Base-by-base conservation (phyloP, 306 rosid genomes). In the Canavalia ensiformis region DNA sequence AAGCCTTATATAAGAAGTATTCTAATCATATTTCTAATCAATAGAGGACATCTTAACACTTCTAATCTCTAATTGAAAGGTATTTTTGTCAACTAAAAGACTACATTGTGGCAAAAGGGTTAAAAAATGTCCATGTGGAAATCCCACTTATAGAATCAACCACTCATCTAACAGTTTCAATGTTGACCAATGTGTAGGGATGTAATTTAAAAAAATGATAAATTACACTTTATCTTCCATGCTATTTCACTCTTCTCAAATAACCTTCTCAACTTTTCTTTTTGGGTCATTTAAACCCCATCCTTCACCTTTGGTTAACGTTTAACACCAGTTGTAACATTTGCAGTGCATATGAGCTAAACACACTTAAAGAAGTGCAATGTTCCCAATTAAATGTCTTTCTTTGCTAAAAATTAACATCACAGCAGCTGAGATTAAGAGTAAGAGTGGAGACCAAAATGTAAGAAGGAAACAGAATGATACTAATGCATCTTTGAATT, bases 351-450 rank as follows among this genome's bases (percentile, higher is more conserved):
- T 13, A 12, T 39, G 31, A 64, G 31, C 70, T 35, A 64, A 37
- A 64, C 11, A 37, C 30, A 64, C 11, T 12, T 35, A 4, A 13
- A 37, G n/a, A 35, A 63, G 12, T 1, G 37, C 13, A 41, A 39
- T 64, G 49, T 64, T 64, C 31, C 31, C 4, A 62, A 62, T 34
- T 34, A 2, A 3, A 37, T 64, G 11, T 13, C 12, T 64, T 64
- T 37, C 70, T 37, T 64, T 2, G 31, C 68, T 37, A 64, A 49
- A 64, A 64, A n/a, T 37, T 64, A 41, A 35, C 47, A 35, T 64
- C 47, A 64, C 28, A 13, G 49, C 49, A 37, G 47, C 29, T 64
- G 49, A 7, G n/a, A 64, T 31, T 63, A 63, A 13, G 70, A n/a
- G 31, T 47, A 37, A 64, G 49, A 29, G 3, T 34, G 47, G 13